Evolutionary conservation across 2,329 filamentous ascomycete species (phyloP).

Genomic region (Sordariomycetes sp.): DNA sequence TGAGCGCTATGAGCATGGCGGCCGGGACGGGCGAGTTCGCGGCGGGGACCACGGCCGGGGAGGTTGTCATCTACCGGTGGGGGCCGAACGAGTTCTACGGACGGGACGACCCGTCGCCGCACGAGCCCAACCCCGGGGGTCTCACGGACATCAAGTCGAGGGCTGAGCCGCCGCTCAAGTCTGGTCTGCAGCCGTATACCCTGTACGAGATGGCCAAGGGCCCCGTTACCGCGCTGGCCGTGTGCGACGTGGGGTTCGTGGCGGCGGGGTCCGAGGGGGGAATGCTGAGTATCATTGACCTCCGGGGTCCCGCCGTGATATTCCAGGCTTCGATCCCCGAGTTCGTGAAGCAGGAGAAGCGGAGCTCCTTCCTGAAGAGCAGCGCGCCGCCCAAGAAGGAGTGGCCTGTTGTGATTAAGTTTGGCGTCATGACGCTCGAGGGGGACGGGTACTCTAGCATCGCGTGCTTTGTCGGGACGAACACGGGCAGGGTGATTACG

Average conservation of each 20-base stretch:
- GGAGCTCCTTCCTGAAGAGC: conserved; percentile 53
- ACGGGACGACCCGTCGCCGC: conserved; percentile 42
- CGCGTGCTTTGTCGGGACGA: conserved; percentile 81
- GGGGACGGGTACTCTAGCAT: conserved; percentile 95
- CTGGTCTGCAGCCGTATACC: conserved; percentile 68
- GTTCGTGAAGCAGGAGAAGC: conserved; percentile 64
- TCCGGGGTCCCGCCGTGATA: conserved; percentile 77
- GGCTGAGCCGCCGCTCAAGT: conserved; percentile 58
- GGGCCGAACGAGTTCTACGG: conserved; percentile 65
- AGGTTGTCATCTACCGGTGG: conserved; percentile 80
- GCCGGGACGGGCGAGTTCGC: conserved; percentile 74
- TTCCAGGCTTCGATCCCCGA: conserved; percentile 61
- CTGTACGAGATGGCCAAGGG: conserved; percentile 78
- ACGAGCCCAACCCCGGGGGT: conserved; percentile 49
- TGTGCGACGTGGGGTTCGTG: conserved; percentile 89
- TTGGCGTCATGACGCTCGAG: conserved; percentile 85
- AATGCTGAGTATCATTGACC: conserved; percentile 67
- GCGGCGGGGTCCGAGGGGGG: conserved; percentile 78
- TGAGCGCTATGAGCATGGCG: conserved; percentile 69
- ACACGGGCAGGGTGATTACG: conserved; percentile 67
- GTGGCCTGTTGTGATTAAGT: conserved; percentile 73
- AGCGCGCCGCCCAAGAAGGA: conserved; percentile 35
- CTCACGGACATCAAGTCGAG: conserved; percentile 63
- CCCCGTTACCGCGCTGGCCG: conserved; percentile 62
- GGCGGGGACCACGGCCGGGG: conserved; percentile 69